These are phyloP conservation scores for Colletotrichum sp. DNA, from an alignment of 2,329 filamentous ascomycete species.

Conservation along the genomic window DNA sequence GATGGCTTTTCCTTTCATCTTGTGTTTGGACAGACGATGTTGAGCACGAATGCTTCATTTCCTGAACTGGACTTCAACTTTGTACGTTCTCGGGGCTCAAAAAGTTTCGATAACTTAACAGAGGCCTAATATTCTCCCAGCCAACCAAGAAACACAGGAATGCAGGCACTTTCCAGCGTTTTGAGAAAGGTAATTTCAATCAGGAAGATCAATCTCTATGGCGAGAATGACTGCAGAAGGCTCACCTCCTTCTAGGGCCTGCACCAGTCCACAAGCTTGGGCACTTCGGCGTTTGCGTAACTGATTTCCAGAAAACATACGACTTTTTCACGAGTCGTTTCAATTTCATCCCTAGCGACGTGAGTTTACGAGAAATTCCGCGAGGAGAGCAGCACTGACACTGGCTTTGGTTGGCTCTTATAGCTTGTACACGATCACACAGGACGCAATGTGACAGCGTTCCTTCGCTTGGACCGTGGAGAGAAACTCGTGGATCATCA, in stretches of 20 bases:
- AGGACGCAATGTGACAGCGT: conserved; percentile 45
- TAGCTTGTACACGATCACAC: conserved; percentile 23
- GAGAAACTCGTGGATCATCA: conserved; percentile 53
- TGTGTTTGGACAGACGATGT: conserved; percentile 55
- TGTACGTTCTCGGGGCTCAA: conserved; percentile 26
- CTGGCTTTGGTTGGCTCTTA: neutral
- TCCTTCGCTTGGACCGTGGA: conserved; percentile 50
- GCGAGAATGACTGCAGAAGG: neutral
- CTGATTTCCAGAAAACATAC: conserved; percentile 50
- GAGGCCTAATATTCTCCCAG: conserved; percentile 23
- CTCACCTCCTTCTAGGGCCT: conserved; percentile 33
- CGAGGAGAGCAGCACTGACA: neutral
- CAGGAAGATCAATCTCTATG: neutral
- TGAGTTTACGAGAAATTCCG: conserved; percentile 3
- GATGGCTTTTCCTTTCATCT: conserved; percentile 64
- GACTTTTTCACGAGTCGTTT: conserved; percentile 55
- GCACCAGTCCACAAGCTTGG: conserved; percentile 58
- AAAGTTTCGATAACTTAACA: too few relatives aligned
- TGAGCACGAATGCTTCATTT: conserved; percentile 38
- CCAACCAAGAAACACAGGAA: conserved; percentile 47
- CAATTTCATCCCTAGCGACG: conserved; percentile 57
- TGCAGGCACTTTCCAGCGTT: conserved; percentile 52
- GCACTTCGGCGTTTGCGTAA: conserved; percentile 59
- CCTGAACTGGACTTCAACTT: conserved; percentile 51
- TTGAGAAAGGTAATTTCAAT: conserved; percentile 30